A percentile compares a stretch with the other conserved stretches of the same genome.
Conservation (phyloP, 169 alveolate species). For the Eimeria maxima region DNA sequence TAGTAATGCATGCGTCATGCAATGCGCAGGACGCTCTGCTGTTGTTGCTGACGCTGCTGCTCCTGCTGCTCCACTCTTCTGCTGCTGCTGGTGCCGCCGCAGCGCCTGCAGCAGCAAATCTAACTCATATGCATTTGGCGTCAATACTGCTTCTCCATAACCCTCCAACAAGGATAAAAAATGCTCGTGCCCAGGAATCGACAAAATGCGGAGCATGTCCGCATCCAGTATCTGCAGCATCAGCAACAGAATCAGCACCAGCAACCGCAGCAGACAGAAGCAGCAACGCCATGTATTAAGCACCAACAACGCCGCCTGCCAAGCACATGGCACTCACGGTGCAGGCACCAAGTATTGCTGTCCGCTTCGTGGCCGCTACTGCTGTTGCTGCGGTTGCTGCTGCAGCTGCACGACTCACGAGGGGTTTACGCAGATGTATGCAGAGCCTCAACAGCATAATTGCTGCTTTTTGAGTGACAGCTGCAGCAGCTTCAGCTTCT, state of each 20-base stretch:
- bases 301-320: not conserved
- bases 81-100: not conserved
- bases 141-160: slow-evolving; percentile 36
- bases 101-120: slow-evolving; percentile 64
- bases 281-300: not conserved
- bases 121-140: slow-evolving; percentile 67
- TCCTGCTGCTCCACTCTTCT: not conserved
- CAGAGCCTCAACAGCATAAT: slow-evolving; percentile 8
- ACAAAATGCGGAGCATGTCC: slow-evolving; percentile 76
- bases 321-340: not conserved
- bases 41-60: not conserved
- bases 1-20: not conserved
- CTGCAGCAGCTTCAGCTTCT: slow-evolving; percentile 57
- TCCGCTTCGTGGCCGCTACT: not conserved
- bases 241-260: not conserved
- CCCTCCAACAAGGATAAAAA: not conserved
- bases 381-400: slow-evolving; percentile 9
- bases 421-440: not conserved
- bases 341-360: not conserved
- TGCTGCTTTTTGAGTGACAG: slow-evolving; percentile 14
- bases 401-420: not conserved
- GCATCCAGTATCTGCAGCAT: slow-evolving; percentile 75
- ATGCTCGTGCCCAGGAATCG: slow-evolving; percentile 41
- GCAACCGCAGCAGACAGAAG: no score
- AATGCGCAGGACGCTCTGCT: not conserved